Conservation (phyloP, 116 monocot genomes). For the Cymodocea nodosa region DNA sequence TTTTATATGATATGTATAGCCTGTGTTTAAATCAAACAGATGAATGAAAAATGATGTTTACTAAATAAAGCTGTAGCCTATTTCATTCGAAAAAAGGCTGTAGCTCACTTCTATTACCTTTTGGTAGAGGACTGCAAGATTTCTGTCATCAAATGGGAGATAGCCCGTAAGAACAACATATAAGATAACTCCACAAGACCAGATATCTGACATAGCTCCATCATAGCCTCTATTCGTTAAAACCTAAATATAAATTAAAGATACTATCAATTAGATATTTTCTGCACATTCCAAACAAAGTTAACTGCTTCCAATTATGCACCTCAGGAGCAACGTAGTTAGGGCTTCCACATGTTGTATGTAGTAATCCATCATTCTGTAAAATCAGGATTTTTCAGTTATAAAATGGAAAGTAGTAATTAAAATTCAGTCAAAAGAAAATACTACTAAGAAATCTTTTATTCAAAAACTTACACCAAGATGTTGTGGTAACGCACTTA, state of each 20-base stretch:
- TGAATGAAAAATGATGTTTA: no score
- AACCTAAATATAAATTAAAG: conserved; percentile 24
- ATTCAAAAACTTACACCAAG: no score
- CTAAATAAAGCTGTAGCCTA: no score
- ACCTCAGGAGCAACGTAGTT: conserved; percentile 98
- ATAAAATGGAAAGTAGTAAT: neutral
- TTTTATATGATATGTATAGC: no score
- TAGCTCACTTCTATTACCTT: conserved; percentile 35
- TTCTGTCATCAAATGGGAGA: conserved; percentile 92
- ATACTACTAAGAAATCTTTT: neutral
- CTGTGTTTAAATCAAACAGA: no score
- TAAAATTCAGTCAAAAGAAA: no score
- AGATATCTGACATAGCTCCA: conserved; percentile 76
- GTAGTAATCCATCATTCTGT: conserved; percentile 87
- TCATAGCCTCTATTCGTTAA: conserved; percentile 82
- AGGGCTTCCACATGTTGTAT: conserved; percentile 98
- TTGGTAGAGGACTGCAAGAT: conserved; percentile 83
- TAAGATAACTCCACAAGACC: conserved; percentile 94
- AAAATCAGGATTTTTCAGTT: neutral
- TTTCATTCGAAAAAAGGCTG: no score
- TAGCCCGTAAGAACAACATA: conserved; percentile 71
- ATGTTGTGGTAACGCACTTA: no score
- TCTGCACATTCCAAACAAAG: neutral
- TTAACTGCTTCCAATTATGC: neutral
- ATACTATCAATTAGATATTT: neutral